Evolutionary conservation across 352 stramenopile species (phyloP).

Genomic region (Pythium brachiatum): DNA sequence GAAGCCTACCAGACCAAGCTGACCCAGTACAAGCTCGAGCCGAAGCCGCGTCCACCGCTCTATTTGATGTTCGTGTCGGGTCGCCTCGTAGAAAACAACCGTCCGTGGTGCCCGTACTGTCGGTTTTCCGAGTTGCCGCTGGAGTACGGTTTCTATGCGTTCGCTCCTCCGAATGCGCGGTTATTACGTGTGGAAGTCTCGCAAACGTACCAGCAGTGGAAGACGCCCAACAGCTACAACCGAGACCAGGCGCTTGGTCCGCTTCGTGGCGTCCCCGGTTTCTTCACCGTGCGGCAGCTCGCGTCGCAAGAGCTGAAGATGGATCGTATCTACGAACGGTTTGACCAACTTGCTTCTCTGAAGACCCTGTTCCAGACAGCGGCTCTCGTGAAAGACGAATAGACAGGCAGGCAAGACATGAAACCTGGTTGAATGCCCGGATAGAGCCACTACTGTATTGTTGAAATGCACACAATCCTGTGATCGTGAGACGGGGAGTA

Average conservation of each 20-base stretch:
- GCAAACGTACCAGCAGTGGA: slow-evolving; percentile 62
- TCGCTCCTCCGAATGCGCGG: slow-evolving; percentile 48
- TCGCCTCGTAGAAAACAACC: slow-evolving; percentile 59
- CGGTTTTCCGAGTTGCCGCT: slow-evolving; percentile 69
- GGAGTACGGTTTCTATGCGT: slow-evolving; percentile 74
- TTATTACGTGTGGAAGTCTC: slow-evolving; percentile 69
- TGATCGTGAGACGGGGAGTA: too few relatives aligned
- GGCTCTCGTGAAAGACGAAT: slow-evolving; percentile 12
- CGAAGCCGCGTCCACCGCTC: slow-evolving; percentile 34
- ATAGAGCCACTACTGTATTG: too few relatives aligned
- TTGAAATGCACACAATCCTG: neutral
- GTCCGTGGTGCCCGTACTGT: slow-evolving; percentile 81
- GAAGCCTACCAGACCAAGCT: slow-evolving; percentile 41
- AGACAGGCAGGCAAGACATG: neutral
- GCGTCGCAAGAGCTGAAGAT: slow-evolving; percentile 32
- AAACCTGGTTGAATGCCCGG: too few relatives aligned
- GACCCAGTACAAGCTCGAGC: slow-evolving; percentile 32
- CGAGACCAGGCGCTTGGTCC: slow-evolving; percentile 42
- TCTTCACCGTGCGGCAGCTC: slow-evolving; percentile 36
- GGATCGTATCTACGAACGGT: slow-evolving; percentile 37
- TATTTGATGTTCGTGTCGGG: slow-evolving; percentile 75
- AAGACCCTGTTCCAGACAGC: slow-evolving; percentile 8
- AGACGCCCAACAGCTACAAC: slow-evolving; percentile 53
- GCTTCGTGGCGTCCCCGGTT: slow-evolving; percentile 50
- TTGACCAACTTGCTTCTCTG: slow-evolving; percentile 12